Percentiles rank a stretch among this genome's conserved stretches.
Conservation (phyloP, 768 basidiomycete species). For the Mycena vulgaris region DNA sequence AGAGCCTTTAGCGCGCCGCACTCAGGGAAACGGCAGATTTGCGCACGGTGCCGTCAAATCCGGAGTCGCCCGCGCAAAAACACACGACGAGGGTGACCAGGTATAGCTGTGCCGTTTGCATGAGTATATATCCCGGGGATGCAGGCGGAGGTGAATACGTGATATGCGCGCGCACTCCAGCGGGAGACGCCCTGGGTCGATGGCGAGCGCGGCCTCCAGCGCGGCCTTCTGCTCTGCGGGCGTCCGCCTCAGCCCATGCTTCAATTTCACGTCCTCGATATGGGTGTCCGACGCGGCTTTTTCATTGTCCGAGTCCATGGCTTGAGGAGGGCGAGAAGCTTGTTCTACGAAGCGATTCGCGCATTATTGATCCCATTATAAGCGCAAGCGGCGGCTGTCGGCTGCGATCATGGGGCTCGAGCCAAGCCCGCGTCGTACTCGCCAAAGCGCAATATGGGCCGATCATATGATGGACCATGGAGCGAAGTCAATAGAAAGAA, state of each 20-base stretch:
- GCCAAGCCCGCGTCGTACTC: background rate
- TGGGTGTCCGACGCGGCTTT: slow-evolving; percentile 32
- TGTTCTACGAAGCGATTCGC: too few species aligned
- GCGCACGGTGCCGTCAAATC: slow-evolving; percentile 68
- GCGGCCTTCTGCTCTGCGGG: slow-evolving; percentile 58
- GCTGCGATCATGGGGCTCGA: background rate
- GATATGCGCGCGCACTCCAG: slow-evolving; percentile 55
- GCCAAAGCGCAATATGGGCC: background rate
- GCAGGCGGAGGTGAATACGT: slow-evolving; percentile 35
- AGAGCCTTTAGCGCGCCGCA: background rate
- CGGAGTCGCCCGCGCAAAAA: slow-evolving; percentile 67
- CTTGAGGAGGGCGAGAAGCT: too few species aligned
- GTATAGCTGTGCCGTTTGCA: slow-evolving; percentile 54
- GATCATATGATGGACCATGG: background rate
- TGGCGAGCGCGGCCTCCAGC: slow-evolving; percentile 55
- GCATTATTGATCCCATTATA: background rate
- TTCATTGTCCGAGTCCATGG: slow-evolving; percentile 41
- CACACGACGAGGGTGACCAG: slow-evolving; percentile 63
- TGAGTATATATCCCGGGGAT: background rate
- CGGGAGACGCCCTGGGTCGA: slow-evolving; percentile 60
- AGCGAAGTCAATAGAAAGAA: too few species aligned
- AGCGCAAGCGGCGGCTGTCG: background rate
- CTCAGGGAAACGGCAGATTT: background rate
- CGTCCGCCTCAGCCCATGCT: slow-evolving; percentile 43
- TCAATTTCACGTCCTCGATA: slow-evolving; percentile 18